Percentiles rank a stretch among this genome's conserved stretches.
phyloP scores from a whole-genome alignment of 2,329 filamentous ascomycete species.

The Botryotinia narcissicola region DNA sequence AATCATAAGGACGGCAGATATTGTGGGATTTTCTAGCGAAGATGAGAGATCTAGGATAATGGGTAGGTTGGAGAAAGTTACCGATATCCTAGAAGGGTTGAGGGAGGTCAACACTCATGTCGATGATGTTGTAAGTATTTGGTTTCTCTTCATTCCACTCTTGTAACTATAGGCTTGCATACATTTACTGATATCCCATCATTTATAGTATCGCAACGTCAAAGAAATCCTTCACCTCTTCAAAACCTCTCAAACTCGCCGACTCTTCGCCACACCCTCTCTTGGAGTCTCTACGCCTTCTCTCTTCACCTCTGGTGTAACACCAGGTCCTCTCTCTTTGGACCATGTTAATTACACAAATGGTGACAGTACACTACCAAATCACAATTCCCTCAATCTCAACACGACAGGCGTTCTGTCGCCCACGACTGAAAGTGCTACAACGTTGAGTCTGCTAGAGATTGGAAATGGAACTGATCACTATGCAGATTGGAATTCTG shows the following conservation, averaged over 20 bases:
- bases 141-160: neutral
- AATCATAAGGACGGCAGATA: constrained; percentile 10
- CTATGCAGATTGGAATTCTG: constrained; percentile 8
- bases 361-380: neutral
- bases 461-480: constrained; percentile 7
- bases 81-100: constrained; percentile 12
- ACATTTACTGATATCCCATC: neutral
- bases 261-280: neutral
- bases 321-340: neutral
- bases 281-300: neutral
- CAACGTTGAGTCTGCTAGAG: neutral
- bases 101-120: constrained; percentile 17
- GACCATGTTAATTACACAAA: neutral
- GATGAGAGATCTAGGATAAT: constrained; percentile 10
- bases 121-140: constrained; percentile 14
- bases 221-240: constrained; percentile 11
- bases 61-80: neutral
- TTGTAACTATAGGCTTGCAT: too few species aligned
- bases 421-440: neutral
- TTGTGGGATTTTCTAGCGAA: constrained; percentile 6
- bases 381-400: neutral
- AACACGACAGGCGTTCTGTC: neutral
- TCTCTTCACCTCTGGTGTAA: neutral
- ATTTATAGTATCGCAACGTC: constrained; percentile 7
- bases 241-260: neutral